Base-by-base conservation (phyloP, 306 rosid species). In the Geum urbanum region DNA sequence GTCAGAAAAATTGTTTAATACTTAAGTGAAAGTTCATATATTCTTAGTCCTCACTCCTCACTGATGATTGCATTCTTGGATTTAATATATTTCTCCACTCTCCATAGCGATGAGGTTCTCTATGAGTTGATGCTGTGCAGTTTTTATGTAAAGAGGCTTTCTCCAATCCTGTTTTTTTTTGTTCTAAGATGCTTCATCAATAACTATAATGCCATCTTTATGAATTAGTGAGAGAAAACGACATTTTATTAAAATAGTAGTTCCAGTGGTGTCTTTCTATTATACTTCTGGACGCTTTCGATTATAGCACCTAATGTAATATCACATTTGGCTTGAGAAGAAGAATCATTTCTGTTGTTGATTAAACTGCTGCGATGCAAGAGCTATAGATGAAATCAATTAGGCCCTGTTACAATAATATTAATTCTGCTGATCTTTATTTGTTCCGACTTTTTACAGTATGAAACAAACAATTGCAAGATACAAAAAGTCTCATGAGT, bases 401-500 rank as follows among this genome's bases (percentile, higher is more conserved):
- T 40, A 7, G 58, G 9, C 61, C 63, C 32, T 74, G 56, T 77
- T 61, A 52, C 44, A 55, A 7, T 14, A 0, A 41, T 41, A 27
- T 9, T 8, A 44, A 20, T 49, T 27, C 47, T 61, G 55, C 48
- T 44, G 58, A 47, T 67, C 43, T 69, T 15, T 65, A 14, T 72
- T 60, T 24, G 74, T 27, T 50, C 51, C 45, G 54, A 55, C 18
- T 53, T 79, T 73, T 72, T 72, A 74, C 86, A 94, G 99, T 50
- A 91, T 91, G 96, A 86, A 71, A 69, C 79, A 63, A 53, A 94
- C 96, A 47, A 86, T 94, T 67, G 71, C 97, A 71, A 94, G 99
- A 78, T 94, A 94, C 82, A 87, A 81, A 75, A 84, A 86, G 80
- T 87, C 85, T 69, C 32, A 72, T 32, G 96, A 87, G 75, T 77